Evolutionary conservation across 2,329 filamentous ascomycete genomes (phyloP).

Genomic region (Microsporum audouinii): DNA sequence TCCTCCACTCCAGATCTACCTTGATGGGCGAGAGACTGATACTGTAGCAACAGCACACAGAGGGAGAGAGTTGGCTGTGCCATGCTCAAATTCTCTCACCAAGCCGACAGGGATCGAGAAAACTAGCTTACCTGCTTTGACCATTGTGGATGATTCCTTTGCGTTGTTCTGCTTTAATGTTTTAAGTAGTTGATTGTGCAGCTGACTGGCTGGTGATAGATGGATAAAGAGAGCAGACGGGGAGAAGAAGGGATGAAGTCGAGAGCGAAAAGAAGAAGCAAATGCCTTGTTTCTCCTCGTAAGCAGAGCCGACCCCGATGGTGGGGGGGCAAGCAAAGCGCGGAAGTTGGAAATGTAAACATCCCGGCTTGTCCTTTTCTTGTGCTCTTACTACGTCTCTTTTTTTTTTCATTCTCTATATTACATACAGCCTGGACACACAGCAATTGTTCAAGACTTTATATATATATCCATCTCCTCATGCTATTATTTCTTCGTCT

Average conservation of each 20-base stretch:
- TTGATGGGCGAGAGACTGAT: constrained; percentile 1
- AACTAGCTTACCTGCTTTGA: constrained; percentile 76
- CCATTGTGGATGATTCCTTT: constrained; percentile 66
- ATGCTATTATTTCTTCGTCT: background rate
- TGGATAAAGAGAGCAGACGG: background rate
- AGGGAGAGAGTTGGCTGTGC: background rate
- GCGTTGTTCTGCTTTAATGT: constrained; percentile 10
- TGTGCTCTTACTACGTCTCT: background rate
- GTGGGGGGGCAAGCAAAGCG: background rate
- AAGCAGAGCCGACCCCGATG: background rate
- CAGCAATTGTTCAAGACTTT: background rate
- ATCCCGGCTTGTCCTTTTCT: background rate
- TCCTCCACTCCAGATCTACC: constrained; percentile 6
- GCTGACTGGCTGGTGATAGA: background rate
- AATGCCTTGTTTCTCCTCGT: background rate
- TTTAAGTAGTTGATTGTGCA: background rate
- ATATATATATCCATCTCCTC: background rate
- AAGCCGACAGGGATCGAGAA: constrained; percentile 12
- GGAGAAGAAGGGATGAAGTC: background rate
- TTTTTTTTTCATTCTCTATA: background rate
- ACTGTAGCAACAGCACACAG: background rate
- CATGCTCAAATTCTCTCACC: constrained; percentile 5
- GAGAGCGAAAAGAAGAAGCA: background rate
- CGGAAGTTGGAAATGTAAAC: background rate
- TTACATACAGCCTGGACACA: too few species aligned